A percentile compares a stretch with the other conserved stretches of the same genome.
Conservation (phyloP, 257 asterid species). For the Osmanthus fragrans region DNA sequence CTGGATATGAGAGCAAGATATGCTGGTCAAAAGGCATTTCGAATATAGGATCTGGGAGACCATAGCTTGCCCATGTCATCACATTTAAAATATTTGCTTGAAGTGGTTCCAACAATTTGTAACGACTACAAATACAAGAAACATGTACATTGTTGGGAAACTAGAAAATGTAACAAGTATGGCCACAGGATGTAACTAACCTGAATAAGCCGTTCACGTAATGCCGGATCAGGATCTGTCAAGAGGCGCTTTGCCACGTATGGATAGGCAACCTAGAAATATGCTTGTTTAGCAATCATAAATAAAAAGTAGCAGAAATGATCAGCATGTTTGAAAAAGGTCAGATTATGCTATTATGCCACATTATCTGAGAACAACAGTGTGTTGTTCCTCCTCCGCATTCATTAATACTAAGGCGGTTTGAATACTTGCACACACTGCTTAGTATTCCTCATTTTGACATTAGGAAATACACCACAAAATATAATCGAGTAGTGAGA, state of each 20-base stretch:
- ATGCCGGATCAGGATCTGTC: constrained; percentile 98
- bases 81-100: neutral
- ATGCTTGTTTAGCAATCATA: constrained; percentile 17
- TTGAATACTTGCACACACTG: neutral
- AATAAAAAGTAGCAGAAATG: constrained; percentile 12
- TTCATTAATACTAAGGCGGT: neutral
- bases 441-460: neutral
- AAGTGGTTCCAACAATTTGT: neutral
- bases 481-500: too few relatives aligned
- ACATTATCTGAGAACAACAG: neutral
- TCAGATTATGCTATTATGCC: neutral
- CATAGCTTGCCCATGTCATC: neutral
- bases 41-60: neutral
- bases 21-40: neutral
- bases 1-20: neutral
- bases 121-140: neutral
- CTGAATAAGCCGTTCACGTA: constrained; percentile 97
- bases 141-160: neutral
- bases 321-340: constrained; percentile 20
- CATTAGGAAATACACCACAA: neutral
- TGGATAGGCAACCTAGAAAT: constrained; percentile 96
- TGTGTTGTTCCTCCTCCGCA: too few relatives aligned
- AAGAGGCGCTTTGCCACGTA: constrained; percentile 96
- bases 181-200: constrained; percentile 35
- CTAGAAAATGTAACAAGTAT: neutral